Evolutionary conservation across 225 moss, liverwort and hornwort genomes (phyloP), one percentile per base, ranked within the genome.

Genomic region (Straminergon stramineum): DNA sequence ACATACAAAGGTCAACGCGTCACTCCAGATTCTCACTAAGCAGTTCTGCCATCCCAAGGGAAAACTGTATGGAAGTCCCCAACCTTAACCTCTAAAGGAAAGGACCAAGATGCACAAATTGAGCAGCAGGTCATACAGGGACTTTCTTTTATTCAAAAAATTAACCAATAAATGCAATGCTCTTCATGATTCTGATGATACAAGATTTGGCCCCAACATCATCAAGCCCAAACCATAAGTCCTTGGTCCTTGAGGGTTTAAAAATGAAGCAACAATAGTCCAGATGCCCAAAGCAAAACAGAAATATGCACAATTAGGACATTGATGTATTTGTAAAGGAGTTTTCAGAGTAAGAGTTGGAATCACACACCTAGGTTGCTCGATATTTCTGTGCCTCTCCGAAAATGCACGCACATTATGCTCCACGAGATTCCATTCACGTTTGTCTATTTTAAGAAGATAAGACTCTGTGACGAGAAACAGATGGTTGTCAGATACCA

Each of bases 351-450:
- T 22, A 53, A 82, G 61, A 79, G 62, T 61, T 56, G 75, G 86
- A 90, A 88, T 45, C 79, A 79, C 91, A 76, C 21, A 93, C 93
- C 93, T 93, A 75, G 79, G 61, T 90, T 80, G 91, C 75, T 91
- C 91, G 79, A 68, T 90, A 76, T 81, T 84, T 79, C 78, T 84
- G 84, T 91, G 91, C 64, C 92, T 89, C 11, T 93, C 92, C 43
- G 88, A 91, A 85, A 93, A 93, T 64, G 91, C 89, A 84, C 89
- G 92, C 75, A 91, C 89, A 86, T 85, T 89, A 75, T 84, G 83
- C 87, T 92, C 93, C 88, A 93, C 92, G 26, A 92, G 91, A 89
- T 93, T 92, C 91, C 92, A 93, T 86, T 93, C 93, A 18, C 92
- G 91, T 82, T 93, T 93, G 75, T 92, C 89, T 67, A 93, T 92